Evolutionary conservation across 768 basidiomycete genomes (phyloP).

Genomic region (Mycena galopus): DNA sequence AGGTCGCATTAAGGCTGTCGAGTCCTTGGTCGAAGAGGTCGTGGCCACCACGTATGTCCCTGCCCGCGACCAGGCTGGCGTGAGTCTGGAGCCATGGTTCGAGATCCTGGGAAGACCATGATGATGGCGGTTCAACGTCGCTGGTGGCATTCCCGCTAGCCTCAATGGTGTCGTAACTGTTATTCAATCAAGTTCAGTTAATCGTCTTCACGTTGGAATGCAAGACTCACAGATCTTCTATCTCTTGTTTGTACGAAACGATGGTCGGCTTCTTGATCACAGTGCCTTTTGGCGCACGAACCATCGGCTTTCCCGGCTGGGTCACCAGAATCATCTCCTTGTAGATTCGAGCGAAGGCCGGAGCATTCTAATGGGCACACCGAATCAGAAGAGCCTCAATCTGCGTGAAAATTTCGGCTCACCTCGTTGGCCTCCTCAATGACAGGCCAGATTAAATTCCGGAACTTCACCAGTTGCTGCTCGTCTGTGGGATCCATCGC

Average conservation of each 20-base stretch:
- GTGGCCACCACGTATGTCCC: conserved; percentile 23
- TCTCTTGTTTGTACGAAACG: conserved; percentile 58
- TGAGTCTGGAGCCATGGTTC: conserved; percentile 39
- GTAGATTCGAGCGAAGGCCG: conserved; percentile 60
- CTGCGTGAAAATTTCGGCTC: background rate
- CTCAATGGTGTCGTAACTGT: conserved; percentile 38
- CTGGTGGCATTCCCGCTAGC: conserved; percentile 19
- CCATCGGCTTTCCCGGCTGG: conserved; percentile 52
- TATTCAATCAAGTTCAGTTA: background rate
- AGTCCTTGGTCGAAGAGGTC: conserved; percentile 51
- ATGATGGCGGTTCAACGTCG: conserved; percentile 26
- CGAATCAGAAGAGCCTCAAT: background rate
- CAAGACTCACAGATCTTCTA: conserved; percentile 56
- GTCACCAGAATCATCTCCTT: conserved; percentile 67
- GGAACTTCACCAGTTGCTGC: conserved; percentile 37
- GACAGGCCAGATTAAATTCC: conserved; percentile 55
- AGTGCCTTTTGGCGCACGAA: conserved; percentile 63
- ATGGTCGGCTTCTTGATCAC: conserved; percentile 60
- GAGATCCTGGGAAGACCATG: conserved; percentile 32
- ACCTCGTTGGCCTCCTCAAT: conserved; percentile 59
- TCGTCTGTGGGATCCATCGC: conserved; percentile 22
- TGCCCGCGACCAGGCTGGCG: conserved; percentile 28
- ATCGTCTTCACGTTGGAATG: background rate
- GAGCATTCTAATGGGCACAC: conserved; percentile 41
- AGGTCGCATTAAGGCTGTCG: conserved; percentile 53